A percentile compares a stretch with the other conserved stretches of the same genome.
phyloP scores from a whole-genome alignment of 1,284 basidiomycete species.

The Ustilago esculenta region DNA sequence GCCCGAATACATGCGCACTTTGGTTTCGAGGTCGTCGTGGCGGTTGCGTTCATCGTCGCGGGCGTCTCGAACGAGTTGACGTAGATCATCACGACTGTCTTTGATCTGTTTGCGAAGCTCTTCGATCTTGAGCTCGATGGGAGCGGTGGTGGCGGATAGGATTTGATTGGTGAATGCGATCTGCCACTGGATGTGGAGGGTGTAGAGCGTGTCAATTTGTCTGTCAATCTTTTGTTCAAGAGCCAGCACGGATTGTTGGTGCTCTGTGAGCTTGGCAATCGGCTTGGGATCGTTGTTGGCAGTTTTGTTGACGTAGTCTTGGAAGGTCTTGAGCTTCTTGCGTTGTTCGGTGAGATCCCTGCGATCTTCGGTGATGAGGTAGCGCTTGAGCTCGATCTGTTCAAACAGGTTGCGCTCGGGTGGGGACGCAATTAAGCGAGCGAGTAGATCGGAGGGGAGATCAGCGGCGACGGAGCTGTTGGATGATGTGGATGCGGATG shows the following conservation, averaged over 20 bases:
- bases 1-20: not conserved
- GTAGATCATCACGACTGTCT: conserved; percentile 5
- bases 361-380: conserved; percentile 13
- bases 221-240: conserved; percentile 17
- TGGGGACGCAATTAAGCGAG: not conserved
- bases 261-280: conserved; percentile 4
- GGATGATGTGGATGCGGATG: not conserved
- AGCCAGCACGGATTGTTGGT: not conserved
- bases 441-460: conserved; percentile 4
- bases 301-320: conserved; percentile 11
- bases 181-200: conserved; percentile 15
- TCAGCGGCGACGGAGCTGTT: not conserved
- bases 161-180: not conserved
- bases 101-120: not conserved
- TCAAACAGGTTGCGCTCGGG: conserved; percentile 15
- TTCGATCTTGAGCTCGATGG: conserved; percentile 14
- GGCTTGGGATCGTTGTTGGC: conserved; percentile 1
- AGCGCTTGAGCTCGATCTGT: conserved; percentile 12
- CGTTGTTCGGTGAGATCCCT: conserved; percentile 5
- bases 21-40: conserved; percentile 2
- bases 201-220: conserved; percentile 4
- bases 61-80: not conserved
- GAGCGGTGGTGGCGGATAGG: conserved; percentile 1
- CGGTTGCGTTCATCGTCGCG: conserved; percentile 14
- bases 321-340: conserved; percentile 10